Percentiles rank a stretch among this genome's conserved stretches.
Evolutionary conservation across 2,329 filamentous ascomycete genomes (phyloP).

Genomic region (Ascochyta koolunga): DNA sequence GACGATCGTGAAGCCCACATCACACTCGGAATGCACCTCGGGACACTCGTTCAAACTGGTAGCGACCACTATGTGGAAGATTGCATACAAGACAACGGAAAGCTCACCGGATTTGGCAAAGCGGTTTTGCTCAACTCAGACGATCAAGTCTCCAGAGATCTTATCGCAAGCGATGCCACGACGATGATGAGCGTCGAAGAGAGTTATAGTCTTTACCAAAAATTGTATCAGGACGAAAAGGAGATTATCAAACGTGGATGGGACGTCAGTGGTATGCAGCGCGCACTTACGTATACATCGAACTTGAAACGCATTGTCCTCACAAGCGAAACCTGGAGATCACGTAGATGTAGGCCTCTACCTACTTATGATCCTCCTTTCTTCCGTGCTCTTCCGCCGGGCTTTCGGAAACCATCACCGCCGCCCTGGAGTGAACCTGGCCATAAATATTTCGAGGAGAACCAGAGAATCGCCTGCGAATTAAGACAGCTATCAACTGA

Average conservation of each 20-base stretch:
- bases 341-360: constrained; percentile 33
- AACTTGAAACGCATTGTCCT: constrained; percentile 47
- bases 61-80: background rate
- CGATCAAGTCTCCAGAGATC: constrained; percentile 19
- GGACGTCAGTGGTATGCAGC: constrained; percentile 43
- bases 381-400: constrained; percentile 49
- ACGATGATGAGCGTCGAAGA: constrained; percentile 30
- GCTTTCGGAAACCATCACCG: constrained; percentile 51
- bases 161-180: constrained; percentile 20
- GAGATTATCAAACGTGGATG: constrained; percentile 31
- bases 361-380: constrained; percentile 53
- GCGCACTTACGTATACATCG: constrained; percentile 45
- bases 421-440: constrained; percentile 38
- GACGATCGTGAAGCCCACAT: background rate
- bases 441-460: constrained; percentile 6
- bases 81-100: background rate
- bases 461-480: background rate
- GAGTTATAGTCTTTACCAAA: constrained; percentile 37
- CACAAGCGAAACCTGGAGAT: constrained; percentile 50
- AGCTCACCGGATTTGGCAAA: constrained; percentile 24
- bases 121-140: constrained; percentile 20
- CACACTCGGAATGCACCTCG: background rate
- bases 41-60: background rate
- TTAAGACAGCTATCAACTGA: background rate
- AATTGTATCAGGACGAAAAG: constrained; percentile 44